These are phyloP conservation scores for Kwoniella newhampshirensis DNA, from an alignment of 768 basidiomycete species.

Conservation along the genomic window DNA sequence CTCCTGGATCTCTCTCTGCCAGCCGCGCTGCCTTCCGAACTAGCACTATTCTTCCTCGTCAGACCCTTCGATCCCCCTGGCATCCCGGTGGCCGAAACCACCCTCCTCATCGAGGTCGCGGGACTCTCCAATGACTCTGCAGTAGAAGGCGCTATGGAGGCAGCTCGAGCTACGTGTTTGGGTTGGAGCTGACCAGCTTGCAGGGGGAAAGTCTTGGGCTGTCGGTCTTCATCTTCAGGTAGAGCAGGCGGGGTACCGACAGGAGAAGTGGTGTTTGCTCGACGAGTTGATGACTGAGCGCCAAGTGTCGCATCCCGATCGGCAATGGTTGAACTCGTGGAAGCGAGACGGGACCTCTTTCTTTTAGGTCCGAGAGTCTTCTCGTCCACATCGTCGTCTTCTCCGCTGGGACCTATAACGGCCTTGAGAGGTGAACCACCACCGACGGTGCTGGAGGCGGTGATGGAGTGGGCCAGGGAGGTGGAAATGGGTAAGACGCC, in stretches of 20 bases:
- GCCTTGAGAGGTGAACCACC: conserved; percentile 30
- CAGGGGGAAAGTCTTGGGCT: conserved; percentile 15
- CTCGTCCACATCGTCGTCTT: conserved; percentile 13
- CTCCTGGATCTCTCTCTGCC: conserved; percentile 22
- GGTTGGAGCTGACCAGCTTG: conserved; percentile 6
- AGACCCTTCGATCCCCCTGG: background rate
- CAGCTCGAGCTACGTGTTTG: conserved; percentile 1
- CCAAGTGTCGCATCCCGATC: background rate
- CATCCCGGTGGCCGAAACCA: background rate
- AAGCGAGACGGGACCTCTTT: conserved; percentile 16
- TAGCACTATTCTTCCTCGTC: background rate
- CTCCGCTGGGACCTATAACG: conserved; percentile 22
- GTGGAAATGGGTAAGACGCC: conserved; percentile 27
- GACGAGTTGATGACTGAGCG: conserved; percentile 1
- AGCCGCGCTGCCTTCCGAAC: background rate
- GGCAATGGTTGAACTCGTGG: background rate
- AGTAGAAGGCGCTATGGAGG: conserved; percentile 1
- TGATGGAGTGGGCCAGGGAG: conserved; percentile 5
- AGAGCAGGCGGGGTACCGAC: conserved; percentile 6
- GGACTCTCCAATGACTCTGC: background rate
- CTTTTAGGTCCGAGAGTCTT: conserved; percentile 1
- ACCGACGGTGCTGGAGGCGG: conserved; percentile 8
- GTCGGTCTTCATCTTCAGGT: conserved; percentile 4
- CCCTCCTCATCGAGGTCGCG: conserved; percentile 1
- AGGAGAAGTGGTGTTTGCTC: conserved; percentile 12